Evolutionary conservation across 345 rosid species (phyloP), one percentile per base, ranked within the genome.

Genomic region (Sisymbrium irio): DNA sequence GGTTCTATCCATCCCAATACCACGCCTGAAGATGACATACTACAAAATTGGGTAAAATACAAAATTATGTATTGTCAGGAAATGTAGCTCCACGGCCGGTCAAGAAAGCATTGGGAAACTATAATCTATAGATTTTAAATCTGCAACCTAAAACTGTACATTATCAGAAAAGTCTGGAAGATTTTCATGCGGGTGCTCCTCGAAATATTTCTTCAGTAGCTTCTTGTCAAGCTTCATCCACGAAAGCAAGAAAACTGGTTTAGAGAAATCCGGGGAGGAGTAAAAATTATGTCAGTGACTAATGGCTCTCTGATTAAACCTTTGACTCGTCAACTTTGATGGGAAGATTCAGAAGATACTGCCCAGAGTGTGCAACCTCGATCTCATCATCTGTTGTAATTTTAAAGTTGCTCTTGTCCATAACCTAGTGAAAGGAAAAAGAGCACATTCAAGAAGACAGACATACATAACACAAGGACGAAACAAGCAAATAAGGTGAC

Each of bases 341-440:
- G 60, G 98, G 98, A 78, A 94, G 95, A 82, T 91, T 89, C 12
- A 87, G 81, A 78, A 89, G 97, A 73, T 94, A 94, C 80, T 94
- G 97, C 54, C 93, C 98, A 18, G 91, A 80, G 30, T 67, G 93
- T 55, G 98, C 98, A 81, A 94, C 85, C 28, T 89, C 92, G 72
- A 88, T 85, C 89, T 94, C 98, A 7, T 91, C 98, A 62, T 88
- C 82, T 9, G 90, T 71, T 60, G 95, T 60, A 71, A 89, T 71
- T 77, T 91, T 94, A 73, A 94, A 94, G 75, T 94, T 94, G 82
- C 98, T 94, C 86, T 91, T 94, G n/a, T 87, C 86, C 96, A 94
- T 91, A 66, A 94, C 93, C 91, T 86, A 79, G 44, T 3, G 53
- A 39, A 50, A 40, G 37, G 36, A 15, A 40, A 62, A 39, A 55